Evolutionary conservation across 1,139 yeast genomes (phyloP).

Genomic region (Yamadazyma pseudoaaseri): DNA sequence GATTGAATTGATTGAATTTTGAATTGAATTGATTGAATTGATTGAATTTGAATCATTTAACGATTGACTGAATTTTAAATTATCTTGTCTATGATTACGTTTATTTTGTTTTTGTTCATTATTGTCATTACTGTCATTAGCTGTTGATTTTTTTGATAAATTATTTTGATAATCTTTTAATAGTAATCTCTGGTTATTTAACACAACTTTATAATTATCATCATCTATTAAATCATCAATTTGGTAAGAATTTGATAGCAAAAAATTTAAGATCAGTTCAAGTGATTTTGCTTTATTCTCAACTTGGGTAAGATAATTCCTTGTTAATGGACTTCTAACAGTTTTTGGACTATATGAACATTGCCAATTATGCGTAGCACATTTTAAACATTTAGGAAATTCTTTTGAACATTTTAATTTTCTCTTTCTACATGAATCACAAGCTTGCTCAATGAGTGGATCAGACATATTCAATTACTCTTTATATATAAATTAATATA

Average conservation of each 20-base stretch:
- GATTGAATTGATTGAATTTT: not conserved
- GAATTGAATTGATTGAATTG: not conserved
- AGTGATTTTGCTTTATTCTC: slow-evolving; percentile 61
- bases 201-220: slow-evolving; percentile 21
- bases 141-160: not conserved
- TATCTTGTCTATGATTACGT: not conserved
- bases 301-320: slow-evolving; percentile 76
- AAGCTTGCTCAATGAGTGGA: slow-evolving; percentile 44
- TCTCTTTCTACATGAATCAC: slow-evolving; percentile 60
- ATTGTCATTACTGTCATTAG: not conserved
- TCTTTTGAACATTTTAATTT: slow-evolving; percentile 62
- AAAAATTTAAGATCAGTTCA: slow-evolving; percentile 49
- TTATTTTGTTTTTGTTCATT: not conserved
- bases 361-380: slow-evolving; percentile 68
- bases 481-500: too few relatives aligned
- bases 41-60: slow-evolving; percentile 1
- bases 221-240: slow-evolving; percentile 25
- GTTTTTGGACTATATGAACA: slow-evolving; percentile 78
- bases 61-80: not conserved
- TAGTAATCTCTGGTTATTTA: slow-evolving; percentile 19
- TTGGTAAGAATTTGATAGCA: slow-evolving; percentile 28
- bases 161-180: slow-evolving; percentile 6
- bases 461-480: slow-evolving; percentile 8
- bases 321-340: slow-evolving; percentile 75
- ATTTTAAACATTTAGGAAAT: slow-evolving; percentile 73